Base-by-base conservation (phyloP, 805 yeast species). In the Metschnikowia hibisci region DNA sequence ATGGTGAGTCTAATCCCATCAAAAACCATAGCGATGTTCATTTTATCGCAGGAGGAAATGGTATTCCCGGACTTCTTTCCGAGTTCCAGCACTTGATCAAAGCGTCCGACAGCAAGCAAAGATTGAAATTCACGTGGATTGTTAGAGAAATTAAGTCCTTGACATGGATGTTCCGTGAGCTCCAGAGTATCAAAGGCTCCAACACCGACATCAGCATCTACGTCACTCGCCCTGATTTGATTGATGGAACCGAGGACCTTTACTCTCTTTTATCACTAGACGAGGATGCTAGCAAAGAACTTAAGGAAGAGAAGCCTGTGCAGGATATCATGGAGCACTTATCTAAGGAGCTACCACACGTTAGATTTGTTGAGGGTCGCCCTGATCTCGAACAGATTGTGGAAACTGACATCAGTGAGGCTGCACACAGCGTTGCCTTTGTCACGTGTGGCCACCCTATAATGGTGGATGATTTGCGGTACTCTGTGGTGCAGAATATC, bases 41-140 rank as follows among this genome's bases (percentile, higher is more conserved):
- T 6, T 71, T 82, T 34, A 48, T 84, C 18, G 84, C 90, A 6
- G 90, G 88, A 37, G 91, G 93, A 25, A 80, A 80, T 42, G 93
- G 93, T 42, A 68, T 85, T 40, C 81, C 91, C 0, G 86, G 81
- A 16, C 62, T 73, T 18, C 61, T 64, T 36, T 67, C 71, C 14
- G 73, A 72, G 50, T 71, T 69, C 34, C 42, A 53, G 31, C 59
- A 63, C 44, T 46, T 64, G 41, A 61, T 61, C 13, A 34, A 44
- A 9, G 45, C 48, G 2, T 42, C 42, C 10, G 44, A 42, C 25
- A 33, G 25, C 28, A 39, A 27, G 46, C 51, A 53, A 13, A 45
- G 44, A 18, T 41, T 57, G 30, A 55, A 54, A 41, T 47, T 66
- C 34, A 34, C 54, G 12, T 63, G 69, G 69, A 56, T 62, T 9